Percentiles rank a stretch among this genome's conserved stretches.
Conservation (phyloP, 108 stramenopile genomes). For the Seminavis robusta region DNA sequence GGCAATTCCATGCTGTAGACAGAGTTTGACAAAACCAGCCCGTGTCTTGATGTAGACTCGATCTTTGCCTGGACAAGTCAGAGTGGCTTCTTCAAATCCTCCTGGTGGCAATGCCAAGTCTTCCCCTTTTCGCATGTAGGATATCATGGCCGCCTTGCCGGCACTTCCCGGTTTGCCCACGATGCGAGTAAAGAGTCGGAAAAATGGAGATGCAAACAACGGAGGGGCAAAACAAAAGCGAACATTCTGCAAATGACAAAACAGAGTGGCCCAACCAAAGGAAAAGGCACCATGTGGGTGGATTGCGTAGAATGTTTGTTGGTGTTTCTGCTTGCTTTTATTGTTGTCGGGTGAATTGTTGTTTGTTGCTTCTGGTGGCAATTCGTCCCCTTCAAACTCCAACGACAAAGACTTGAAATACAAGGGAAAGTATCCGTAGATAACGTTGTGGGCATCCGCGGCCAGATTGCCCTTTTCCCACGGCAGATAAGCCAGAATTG, state of each 20-base stretch:
- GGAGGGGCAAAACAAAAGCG: conserved; percentile 58
- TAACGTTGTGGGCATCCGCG: conserved; percentile 3
- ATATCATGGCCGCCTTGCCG: conserved; percentile 13
- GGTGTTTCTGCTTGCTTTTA: neutral
- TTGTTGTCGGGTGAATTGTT: neutral
- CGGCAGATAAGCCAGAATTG: conserved; percentile 41
- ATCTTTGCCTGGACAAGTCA: conserved; percentile 33
- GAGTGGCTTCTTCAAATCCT: conserved; percentile 75
- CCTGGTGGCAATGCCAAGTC: conserved; percentile 60
- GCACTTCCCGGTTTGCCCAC: conserved; percentile 50
- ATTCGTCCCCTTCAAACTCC: conserved; percentile 30
- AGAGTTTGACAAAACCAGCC: conserved; percentile 59
- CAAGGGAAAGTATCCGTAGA: conserved; percentile 13
- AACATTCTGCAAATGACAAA: conserved; percentile 24
- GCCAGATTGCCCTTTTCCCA: conserved; percentile 34
- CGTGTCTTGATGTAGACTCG: conserved; percentile 60
- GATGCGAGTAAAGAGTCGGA: conserved; percentile 41
- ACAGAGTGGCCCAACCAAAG: conserved; percentile 50
- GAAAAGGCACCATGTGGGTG: conserved; percentile 67
- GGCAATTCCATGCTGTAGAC: conserved; percentile 48
- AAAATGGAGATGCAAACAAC: conserved; percentile 49
- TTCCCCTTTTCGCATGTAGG: conserved; percentile 1
- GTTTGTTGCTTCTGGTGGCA: conserved; percentile 7
- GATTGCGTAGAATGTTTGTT: conserved; percentile 43
- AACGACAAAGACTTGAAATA: conserved; percentile 30